Percentiles rank a stretch among this genome's conserved stretches.
These are phyloP conservation scores for Stromatinia cepivora DNA, from an alignment of 2,329 filamentous ascomycete species.

Conservation along the genomic window DNA sequence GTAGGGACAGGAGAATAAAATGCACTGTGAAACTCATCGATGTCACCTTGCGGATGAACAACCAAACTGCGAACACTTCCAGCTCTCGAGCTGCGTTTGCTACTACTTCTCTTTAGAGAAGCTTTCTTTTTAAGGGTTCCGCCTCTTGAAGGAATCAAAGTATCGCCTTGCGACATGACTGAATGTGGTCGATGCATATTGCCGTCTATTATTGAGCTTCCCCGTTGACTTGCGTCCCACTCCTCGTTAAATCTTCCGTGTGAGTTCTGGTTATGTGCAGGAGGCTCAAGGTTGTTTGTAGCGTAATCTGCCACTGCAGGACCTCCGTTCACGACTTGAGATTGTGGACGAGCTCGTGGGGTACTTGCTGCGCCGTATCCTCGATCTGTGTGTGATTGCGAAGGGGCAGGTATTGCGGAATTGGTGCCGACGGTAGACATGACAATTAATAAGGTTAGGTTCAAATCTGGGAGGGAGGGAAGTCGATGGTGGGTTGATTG, in stretches of 20 bases:
- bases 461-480: not conserved
- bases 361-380: conserved; percentile 35
- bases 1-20: conserved; percentile 91
- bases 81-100: conserved; percentile 77
- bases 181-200: conserved; percentile 63
- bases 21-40: conserved; percentile 74
- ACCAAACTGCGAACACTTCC: conserved; percentile 83
- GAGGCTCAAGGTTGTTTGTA: conserved; percentile 31
- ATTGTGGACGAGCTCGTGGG: conserved; percentile 28
- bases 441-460: not conserved
- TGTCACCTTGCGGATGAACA: conserved; percentile 66
- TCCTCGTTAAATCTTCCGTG: conserved; percentile 64
- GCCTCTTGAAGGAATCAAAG: conserved; percentile 48
- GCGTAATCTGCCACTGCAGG: conserved; percentile 32
- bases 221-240: conserved; percentile 69
- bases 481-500: not conserved
- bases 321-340: conserved; percentile 31
- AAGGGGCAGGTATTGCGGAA: conserved; percentile 34
- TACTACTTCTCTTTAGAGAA: conserved; percentile 77
- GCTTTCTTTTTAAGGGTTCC: conserved; percentile 88
- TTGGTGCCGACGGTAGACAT: conserved; percentile 35
- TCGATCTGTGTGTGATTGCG: conserved; percentile 35
- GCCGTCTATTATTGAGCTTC: conserved; percentile 60
- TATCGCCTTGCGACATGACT: conserved; percentile 43
- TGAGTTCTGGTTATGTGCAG: conserved; percentile 31